phyloP scores from a whole-genome alignment of 2,329 filamentous ascomycete genomes.

The Verticillium albo-atrum region DNA sequence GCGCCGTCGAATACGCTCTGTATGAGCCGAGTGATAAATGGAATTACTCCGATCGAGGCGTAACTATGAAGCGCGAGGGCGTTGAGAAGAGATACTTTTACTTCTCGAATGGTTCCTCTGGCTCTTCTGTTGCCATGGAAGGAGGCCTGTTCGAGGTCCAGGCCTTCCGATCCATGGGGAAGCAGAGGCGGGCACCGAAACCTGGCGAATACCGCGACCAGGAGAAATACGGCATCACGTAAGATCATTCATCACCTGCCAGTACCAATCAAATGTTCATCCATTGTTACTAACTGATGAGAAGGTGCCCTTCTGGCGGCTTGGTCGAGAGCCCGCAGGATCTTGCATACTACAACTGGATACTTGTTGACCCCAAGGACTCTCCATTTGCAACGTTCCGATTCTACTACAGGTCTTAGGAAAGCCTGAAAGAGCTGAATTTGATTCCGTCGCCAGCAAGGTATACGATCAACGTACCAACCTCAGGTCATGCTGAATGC shows the following conservation, averaged over 20 bases:
- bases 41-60: conserved; percentile 31
- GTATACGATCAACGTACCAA: not conserved
- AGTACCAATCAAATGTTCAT: not conserved
- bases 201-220: conserved; percentile 40
- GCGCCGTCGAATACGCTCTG: conserved; percentile 40
- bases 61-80: conserved; percentile 28
- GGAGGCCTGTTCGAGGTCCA: conserved; percentile 52
- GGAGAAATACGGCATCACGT: conserved; percentile 50
- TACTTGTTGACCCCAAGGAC: conserved; percentile 45
- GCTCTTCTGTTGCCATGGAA: conserved; percentile 36
- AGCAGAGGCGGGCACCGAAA: conserved; percentile 35
- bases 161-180: conserved; percentile 46
- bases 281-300: not conserved
- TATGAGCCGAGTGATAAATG: conserved; percentile 42
- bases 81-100: conserved; percentile 47
- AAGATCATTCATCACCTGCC: conserved; percentile 17
- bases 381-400: conserved; percentile 48
- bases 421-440: conserved; percentile 41
- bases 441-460: conserved; percentile 32
- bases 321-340: conserved; percentile 47
- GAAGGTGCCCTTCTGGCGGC: conserved; percentile 47
- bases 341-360: conserved; percentile 47
- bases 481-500: not conserved
- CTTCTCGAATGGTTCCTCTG: conserved; percentile 29
- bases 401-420: conserved; percentile 53